A percentile compares a stretch with the other conserved stretches of the same genome.
phyloP scores from a whole-genome alignment of 2,329 filamentous ascomycete species.

The Ascocoryne sarcoides region DNA sequence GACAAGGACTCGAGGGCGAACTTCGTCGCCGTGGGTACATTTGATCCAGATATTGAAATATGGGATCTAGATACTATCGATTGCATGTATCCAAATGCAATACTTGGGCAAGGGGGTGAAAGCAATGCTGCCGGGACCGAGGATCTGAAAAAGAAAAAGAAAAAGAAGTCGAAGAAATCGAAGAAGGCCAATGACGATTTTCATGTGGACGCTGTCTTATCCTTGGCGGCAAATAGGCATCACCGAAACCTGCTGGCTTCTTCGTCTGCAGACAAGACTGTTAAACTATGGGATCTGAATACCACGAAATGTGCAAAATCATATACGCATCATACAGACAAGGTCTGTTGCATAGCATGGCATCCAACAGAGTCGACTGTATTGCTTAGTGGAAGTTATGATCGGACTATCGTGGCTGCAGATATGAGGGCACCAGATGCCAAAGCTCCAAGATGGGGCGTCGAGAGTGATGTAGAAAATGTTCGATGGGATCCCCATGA shows the following conservation, averaged over 20 bases:
- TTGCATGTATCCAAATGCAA: slow-evolving; percentile 96
- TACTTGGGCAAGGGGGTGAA: slow-evolving; percentile 65
- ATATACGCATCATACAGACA: slow-evolving; percentile 92
- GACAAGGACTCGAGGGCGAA: slow-evolving; percentile 66
- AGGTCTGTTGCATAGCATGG: slow-evolving; percentile 95
- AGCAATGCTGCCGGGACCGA: slow-evolving; percentile 39
- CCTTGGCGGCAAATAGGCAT: slow-evolving; percentile 83
- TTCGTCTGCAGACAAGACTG: slow-evolving; percentile 89
- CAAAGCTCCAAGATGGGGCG: slow-evolving; percentile 76
- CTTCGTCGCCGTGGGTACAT: slow-evolving; percentile 90
- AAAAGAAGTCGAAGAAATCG: slow-evolving; percentile 86
- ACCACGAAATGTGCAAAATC: slow-evolving; percentile 90
- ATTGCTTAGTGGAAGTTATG: slow-evolving; percentile 87
- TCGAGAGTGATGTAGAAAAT: slow-evolving; percentile 91
- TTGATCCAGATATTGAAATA: slow-evolving; percentile 97
- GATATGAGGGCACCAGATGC: slow-evolving; percentile 92
- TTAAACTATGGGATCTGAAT: slow-evolving; percentile 96
- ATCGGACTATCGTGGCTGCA: slow-evolving; percentile 85
- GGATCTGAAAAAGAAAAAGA: slow-evolving; percentile 53
- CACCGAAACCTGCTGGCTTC: slow-evolving; percentile 93
- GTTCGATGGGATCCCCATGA: slow-evolving; percentile 92
- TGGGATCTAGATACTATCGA: slow-evolving; percentile 97
- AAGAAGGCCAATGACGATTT: slow-evolving; percentile 85
- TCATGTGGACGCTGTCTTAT: slow-evolving; percentile 88
- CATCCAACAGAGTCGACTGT: slow-evolving; percentile 80